A percentile compares a stretch with the other conserved stretches of the same genome.
Evolutionary conservation across 2,329 filamentous ascomycete species (phyloP).

Genomic region (Penicillium sp.): DNA sequence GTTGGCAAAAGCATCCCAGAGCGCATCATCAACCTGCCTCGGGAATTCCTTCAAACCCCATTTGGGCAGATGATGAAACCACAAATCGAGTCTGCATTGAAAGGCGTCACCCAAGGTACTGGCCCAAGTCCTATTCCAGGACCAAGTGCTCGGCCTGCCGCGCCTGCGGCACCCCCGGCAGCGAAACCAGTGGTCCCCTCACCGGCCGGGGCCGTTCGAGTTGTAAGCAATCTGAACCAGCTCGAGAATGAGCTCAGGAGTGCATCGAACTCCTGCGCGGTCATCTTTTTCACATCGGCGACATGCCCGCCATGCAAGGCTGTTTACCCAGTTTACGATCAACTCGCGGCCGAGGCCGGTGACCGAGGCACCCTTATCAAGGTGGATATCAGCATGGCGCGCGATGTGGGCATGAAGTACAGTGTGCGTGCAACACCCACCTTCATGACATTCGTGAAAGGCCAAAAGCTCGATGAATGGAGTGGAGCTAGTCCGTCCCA

Average conservation of each 20-base stretch:
- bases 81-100: constrained; percentile 67
- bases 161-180: constrained; percentile 12
- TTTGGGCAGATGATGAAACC: constrained; percentile 86
- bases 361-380: constrained; percentile 74
- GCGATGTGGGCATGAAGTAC: constrained; percentile 65
- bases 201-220: constrained; percentile 56
- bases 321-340: constrained; percentile 78
- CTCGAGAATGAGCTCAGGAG: constrained; percentile 62
- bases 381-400: constrained; percentile 71
- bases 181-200: constrained; percentile 15
- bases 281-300: constrained; percentile 90
- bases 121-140: constrained; percentile 29
- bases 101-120: constrained; percentile 62
- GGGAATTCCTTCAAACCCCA: constrained; percentile 80
- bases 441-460: constrained; percentile 80
- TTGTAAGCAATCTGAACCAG: constrained; percentile 59
- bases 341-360: constrained; percentile 72
- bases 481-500: constrained; percentile 69
- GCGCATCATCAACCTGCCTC: constrained; percentile 81
- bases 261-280: constrained; percentile 68
- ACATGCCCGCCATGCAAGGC: constrained; percentile 83
- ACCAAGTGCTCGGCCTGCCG: constrained; percentile 14
- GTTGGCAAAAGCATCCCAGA: constrained; percentile 84
- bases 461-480: constrained; percentile 77
- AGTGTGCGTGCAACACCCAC: constrained; percentile 78